A percentile compares a stretch with the other conserved stretches of the same genome.
These are phyloP conservation scores for Trebouxiophyceae sp. DNA, from an alignment of 163 green algal genomes.

Conservation along the genomic window DNA sequence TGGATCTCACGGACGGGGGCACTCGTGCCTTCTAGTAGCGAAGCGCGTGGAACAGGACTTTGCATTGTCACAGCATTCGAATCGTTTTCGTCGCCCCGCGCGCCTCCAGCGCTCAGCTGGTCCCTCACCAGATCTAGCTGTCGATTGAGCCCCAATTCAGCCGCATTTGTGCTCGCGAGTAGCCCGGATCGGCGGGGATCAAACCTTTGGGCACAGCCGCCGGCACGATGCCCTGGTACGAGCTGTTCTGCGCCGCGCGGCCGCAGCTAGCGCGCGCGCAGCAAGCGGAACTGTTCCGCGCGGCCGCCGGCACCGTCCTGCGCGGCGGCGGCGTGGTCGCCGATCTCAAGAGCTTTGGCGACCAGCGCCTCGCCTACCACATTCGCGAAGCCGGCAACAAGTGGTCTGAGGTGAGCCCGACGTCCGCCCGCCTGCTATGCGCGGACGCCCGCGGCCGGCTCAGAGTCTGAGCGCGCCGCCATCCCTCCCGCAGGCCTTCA, in stretches of 20 bases:
- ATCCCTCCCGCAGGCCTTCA: conserved; percentile 46
- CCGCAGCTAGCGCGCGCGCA: conserved; percentile 35
- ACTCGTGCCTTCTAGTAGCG: no score
- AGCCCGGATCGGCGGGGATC: no score
- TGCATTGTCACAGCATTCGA: no score
- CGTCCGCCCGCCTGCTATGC: not conserved
- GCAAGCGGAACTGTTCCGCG: conserved; percentile 49
- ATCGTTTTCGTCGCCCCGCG: no score
- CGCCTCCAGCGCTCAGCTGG: no score
- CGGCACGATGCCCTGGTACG: conserved; percentile 83
- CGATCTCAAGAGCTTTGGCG: conserved; percentile 55
- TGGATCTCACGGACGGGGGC: no score
- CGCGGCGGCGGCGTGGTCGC: conserved; percentile 38
- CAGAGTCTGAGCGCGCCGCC: no score
- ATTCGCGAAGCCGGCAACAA: conserved; percentile 52
- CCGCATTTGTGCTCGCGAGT: no score
- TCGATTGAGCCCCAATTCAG: no score
- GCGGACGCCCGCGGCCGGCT: no score
- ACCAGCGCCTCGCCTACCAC: conserved; percentile 66
- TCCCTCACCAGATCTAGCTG: no score
- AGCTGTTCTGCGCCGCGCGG: conserved; percentile 74
- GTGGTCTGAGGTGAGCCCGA: conserved; percentile 45
- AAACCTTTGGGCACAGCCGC: not conserved
- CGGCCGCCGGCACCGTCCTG: conserved; percentile 23
- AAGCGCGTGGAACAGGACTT: no score